phyloP scores from a whole-genome alignment of 2,329 filamentous ascomycete genomes.

The Penicillium paneum region DNA sequence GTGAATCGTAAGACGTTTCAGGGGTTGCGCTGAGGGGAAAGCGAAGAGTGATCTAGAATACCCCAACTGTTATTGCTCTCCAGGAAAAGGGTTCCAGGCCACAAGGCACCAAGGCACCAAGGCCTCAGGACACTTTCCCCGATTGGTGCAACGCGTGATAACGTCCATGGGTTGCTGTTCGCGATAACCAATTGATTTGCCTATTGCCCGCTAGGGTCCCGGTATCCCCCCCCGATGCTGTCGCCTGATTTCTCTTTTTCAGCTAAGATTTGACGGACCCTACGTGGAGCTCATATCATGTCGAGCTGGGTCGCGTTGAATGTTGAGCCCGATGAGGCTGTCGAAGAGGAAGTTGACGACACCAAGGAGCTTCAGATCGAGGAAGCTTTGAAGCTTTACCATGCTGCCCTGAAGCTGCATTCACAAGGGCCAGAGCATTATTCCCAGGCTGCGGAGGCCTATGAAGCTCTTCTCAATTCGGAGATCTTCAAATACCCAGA shows the following conservation, averaged over 20 bases:
- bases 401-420: slow-evolving; percentile 85
- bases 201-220: background rate
- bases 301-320: slow-evolving; percentile 81
- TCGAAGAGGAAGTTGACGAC: slow-evolving; percentile 88
- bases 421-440: slow-evolving; percentile 78
- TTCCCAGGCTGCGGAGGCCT: slow-evolving; percentile 73
- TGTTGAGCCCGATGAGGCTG: slow-evolving; percentile 84
- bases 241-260: background rate
- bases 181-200: slow-evolving; percentile 13
- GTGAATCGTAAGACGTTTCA: slow-evolving; percentile 8
- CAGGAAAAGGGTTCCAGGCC: slow-evolving; percentile 20
- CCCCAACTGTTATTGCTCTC: background rate
- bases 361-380: slow-evolving; percentile 97
- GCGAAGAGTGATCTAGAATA: slow-evolving; percentile 11
- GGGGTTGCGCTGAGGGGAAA: slow-evolving; percentile 7
- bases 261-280: slow-evolving; percentile 6
- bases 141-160: slow-evolving; percentile 17
- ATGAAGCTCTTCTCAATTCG: slow-evolving; percentile 78
- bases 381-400: slow-evolving; percentile 91
- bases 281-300: slow-evolving; percentile 35
- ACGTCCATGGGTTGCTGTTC: slow-evolving; percentile 9
- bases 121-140: slow-evolving; percentile 9
- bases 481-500: slow-evolving; percentile 94
- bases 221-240: slow-evolving; percentile 20
- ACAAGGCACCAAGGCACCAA: slow-evolving; percentile 17